A percentile compares a stretch with the other conserved stretches of the same genome.
Evolutionary conservation across 2,329 filamentous ascomycete genomes (phyloP).

Genomic region (Verticillium klebahnii): DNA sequence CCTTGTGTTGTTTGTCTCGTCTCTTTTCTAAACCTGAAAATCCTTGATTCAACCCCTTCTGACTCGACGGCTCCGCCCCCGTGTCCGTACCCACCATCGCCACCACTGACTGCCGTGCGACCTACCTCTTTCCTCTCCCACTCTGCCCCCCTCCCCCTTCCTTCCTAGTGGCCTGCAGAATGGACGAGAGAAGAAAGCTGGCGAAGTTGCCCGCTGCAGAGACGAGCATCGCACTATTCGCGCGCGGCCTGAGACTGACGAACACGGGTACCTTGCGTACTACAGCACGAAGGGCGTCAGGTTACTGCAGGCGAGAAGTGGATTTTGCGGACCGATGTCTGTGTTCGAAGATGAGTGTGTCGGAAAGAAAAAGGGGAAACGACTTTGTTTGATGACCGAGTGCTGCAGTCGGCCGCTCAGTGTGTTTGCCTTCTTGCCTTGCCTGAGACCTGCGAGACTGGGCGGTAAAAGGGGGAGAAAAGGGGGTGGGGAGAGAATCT

Average conservation of each 20-base stretch:
- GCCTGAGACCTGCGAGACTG: neutral
- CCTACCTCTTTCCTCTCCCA: no score
- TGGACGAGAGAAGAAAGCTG: no score
- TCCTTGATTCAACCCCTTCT: neutral
- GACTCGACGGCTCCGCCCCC: neutral
- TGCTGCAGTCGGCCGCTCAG: neutral
- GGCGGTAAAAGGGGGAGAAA: neutral
- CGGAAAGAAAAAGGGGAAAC: neutral
- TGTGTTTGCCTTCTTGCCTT: neutral
- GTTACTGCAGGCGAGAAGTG: conserved; percentile 82
- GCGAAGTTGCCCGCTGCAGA: no score
- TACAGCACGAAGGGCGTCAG: conserved; percentile 74
- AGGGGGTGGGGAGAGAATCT: no score
- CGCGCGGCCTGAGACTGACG: neutral
- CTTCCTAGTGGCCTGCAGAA: no score
- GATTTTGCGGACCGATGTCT: conserved; percentile 82
- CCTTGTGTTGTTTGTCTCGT: neutral
- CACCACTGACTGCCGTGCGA: neutral
- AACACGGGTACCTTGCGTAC: conserved; percentile 3
- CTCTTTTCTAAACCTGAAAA: neutral
- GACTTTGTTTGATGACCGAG: neutral
- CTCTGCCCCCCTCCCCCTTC: no score
- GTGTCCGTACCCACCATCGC: neutral
- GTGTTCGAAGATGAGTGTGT: conserved; percentile 46
- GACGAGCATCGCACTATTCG: no score